Percentiles rank a stretch among this genome's conserved stretches.
Evolutionary conservation across 352 stramenopile genomes (phyloP).

Genomic region (Globisporangium splendens): DNA sequence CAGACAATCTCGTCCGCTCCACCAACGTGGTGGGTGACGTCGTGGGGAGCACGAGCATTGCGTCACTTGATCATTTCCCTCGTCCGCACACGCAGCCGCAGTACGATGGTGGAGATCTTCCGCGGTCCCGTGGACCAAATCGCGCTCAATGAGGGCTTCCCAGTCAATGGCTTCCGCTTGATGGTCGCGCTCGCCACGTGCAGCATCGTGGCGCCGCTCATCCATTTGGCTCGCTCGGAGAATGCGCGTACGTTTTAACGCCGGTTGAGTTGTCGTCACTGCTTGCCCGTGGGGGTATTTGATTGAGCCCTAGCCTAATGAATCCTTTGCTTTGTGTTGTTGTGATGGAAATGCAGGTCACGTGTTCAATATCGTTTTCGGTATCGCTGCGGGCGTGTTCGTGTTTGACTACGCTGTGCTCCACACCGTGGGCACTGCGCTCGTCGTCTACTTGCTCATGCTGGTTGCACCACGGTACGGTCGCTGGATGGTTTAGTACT

Average conservation of each 20-base stretch:
- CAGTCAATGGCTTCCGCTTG: constrained; percentile 72
- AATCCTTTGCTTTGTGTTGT: background rate
- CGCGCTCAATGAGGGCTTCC: constrained; percentile 66
- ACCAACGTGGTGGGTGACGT: constrained; percentile 7
- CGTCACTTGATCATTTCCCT: constrained; percentile 17
- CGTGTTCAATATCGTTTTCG: constrained; percentile 63
- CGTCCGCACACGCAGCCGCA: too few relatives aligned
- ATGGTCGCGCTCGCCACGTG: constrained; percentile 68
- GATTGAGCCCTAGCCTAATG: background rate
- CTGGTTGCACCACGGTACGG: constrained; percentile 52
- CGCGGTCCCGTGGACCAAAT: constrained; percentile 66
- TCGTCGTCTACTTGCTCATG: constrained; percentile 70
- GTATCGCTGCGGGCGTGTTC: constrained; percentile 61
- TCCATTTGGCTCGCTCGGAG: constrained; percentile 54
- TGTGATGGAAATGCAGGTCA: constrained; percentile 39
- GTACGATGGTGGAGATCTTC: constrained; percentile 44
- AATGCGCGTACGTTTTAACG: constrained; percentile 43
- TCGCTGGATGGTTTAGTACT: background rate
- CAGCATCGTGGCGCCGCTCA: constrained; percentile 61
- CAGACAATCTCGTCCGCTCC: background rate
- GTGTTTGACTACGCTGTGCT: constrained; percentile 80
- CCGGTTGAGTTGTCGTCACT: background rate
- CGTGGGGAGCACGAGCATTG: background rate
- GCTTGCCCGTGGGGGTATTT: background rate
- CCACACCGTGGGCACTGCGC: constrained; percentile 60